Base-by-base conservation (phyloP, 2,329 filamentous ascomycete species). In the Annulohypoxylon truncatum region DNA sequence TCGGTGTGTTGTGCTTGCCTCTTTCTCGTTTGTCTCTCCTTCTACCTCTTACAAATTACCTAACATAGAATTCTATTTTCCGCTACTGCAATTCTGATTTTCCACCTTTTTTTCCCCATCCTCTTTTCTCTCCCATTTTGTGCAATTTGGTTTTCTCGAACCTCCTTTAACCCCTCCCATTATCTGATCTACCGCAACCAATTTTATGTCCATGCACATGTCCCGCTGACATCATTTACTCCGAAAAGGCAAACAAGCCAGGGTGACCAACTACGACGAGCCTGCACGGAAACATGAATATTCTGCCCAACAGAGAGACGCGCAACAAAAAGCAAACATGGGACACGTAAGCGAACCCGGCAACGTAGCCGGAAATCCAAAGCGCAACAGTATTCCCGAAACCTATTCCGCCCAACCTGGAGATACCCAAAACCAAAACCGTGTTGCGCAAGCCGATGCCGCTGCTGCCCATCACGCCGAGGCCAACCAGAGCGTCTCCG, bases 211-310 rank as follows among this genome's bases (percentile, higher is more conserved):
- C 53, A 59, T 66, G 52, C 48, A 56, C 51, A 58, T 69, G 66
- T 68, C 71, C 61, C 72, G 72, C 77, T 81, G 74, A 82, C 75
- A 73, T 76, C 69, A 72, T 70, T 65, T 67, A 63, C 62, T 55
- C 47, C 51, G 68, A 74, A 73, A 68, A 90, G 88, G 95, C 81
- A 97, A 97, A 84, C 94, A 97, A 85, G 95, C 94, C 73, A 92
- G 93, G 72, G 85, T 84, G 70, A 85, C 87, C 71, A 83, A 85
- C 72, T 72, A 82, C 71, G 85, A 87, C 69, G 84, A 87, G 71
- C 71, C 82, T 64, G 74, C 82, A 47, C 83, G 83, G 66, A 86
- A 85, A 79, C 84, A 83, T 77, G 83, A 89, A 71, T 78, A 81
- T 71, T 79, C 81, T 29, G 78, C 82, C 63, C 77, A 81, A 65